Conservation (phyloP, 140 eudicot species). For the Cichorium intybus region DNA sequence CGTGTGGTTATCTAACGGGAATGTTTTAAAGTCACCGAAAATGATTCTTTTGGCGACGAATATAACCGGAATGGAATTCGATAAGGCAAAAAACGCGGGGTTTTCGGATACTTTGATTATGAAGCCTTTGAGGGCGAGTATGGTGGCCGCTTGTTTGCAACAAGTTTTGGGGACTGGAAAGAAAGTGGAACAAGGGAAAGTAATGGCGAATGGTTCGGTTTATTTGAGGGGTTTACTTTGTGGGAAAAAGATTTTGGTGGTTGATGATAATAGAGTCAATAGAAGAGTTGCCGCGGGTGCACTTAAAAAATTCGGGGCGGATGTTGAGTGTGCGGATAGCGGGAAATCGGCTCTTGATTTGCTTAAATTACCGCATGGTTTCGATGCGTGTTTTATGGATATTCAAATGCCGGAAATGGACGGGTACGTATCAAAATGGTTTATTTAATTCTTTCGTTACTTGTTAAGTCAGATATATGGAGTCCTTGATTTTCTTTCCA, state of each 20-base stretch:
- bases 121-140: slow-evolving; percentile 86
- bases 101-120: slow-evolving; percentile 74
- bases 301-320: slow-evolving; percentile 82
- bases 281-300: slow-evolving; percentile 93
- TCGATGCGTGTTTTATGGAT: slow-evolving; percentile 92
- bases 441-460: neutral
- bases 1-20: slow-evolving; percentile 59
- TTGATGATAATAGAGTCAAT: slow-evolving; percentile 81
- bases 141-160: slow-evolving; percentile 93
- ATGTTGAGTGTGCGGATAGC: slow-evolving; percentile 79
- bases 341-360: slow-evolving; percentile 74
- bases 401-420: slow-evolving; percentile 99
- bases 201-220: slow-evolving; percentile 40
- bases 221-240: slow-evolving; percentile 56
- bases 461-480: no score
- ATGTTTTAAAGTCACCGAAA: slow-evolving; percentile 37
- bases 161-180: slow-evolving; percentile 58
- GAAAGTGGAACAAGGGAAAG: slow-evolving; percentile 48
- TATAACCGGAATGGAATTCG: slow-evolving; percentile 45
- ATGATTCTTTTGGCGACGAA: slow-evolving; percentile 79
- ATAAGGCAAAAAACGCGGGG: slow-evolving; percentile 60
- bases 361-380: slow-evolving; percentile 68
- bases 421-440: slow-evolving; percentile 44
- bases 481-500: no score
- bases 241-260: slow-evolving; percentile 79